Evolutionary conservation across 306 rosid species (phyloP).

Genomic region (Cicer judaicum): DNA sequence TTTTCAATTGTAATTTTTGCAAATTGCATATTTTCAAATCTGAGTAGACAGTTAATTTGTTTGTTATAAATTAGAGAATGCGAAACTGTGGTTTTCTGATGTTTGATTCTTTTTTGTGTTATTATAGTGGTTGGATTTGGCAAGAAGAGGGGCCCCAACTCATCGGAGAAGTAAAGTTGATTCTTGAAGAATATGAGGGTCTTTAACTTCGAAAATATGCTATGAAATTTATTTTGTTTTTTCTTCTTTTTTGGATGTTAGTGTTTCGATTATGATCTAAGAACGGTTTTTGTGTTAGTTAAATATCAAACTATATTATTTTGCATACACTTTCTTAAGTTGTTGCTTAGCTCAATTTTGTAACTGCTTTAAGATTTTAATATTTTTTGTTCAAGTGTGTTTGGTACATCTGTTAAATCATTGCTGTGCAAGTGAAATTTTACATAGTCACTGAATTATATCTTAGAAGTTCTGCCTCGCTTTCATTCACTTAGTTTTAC

Average conservation of each 20-base stretch:
- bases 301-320: conserved; percentile 19
- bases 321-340: background rate
- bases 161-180: conserved; percentile 47
- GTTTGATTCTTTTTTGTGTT: background rate
- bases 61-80: background rate
- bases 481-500: too few species aligned
- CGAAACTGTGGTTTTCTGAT: background rate
- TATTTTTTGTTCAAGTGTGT: background rate
- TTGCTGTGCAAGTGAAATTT: background rate
- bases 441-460: too few species aligned
- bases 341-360: background rate
- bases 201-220: conserved; percentile 10
- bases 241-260: background rate
- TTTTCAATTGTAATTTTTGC: background rate
- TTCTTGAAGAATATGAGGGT: conserved; percentile 1
- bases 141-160: conserved; percentile 56
- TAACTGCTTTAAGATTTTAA: background rate
- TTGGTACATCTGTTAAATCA: background rate
- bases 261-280: background rate
- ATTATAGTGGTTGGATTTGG: conserved; percentile 50
- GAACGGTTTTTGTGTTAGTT: conserved; percentile 20
- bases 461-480: too few species aligned
- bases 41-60: background rate
- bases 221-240: background rate
- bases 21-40: background rate